Conservation (phyloP, 345 rosid genomes). For the Moricandia arvensis region DNA sequence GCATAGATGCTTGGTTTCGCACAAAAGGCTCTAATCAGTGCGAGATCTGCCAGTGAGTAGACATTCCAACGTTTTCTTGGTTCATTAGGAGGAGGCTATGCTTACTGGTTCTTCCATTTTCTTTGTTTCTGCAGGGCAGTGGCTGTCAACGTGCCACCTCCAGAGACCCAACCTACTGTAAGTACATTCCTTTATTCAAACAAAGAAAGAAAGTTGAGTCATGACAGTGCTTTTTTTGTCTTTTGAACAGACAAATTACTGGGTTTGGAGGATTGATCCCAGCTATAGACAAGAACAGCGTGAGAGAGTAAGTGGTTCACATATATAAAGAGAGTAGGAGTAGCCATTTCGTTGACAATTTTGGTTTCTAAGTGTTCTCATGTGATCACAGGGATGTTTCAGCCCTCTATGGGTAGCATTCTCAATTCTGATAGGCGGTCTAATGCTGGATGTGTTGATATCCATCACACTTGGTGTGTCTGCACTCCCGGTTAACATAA, state of each 20-base stretch:
- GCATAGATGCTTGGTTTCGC: constrained; percentile 86
- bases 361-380: neutral
- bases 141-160: constrained; percentile 70
- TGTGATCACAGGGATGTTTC: constrained; percentile 59
- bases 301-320: constrained; percentile 52
- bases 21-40: constrained; percentile 85
- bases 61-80: neutral
- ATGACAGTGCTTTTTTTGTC: neutral
- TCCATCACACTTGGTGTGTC: constrained; percentile 82
- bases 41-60: constrained; percentile 85
- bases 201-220: neutral
- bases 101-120: neutral
- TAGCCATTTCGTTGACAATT: neutral
- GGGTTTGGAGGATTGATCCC: constrained; percentile 85
- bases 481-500: constrained; percentile 84
- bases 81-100: constrained; percentile 13
- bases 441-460: constrained; percentile 81
- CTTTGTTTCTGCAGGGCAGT: constrained; percentile 52
- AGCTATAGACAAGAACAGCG: constrained; percentile 56
- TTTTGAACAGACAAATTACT: constrained; percentile 57
- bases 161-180: constrained; percentile 67
- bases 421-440: constrained; percentile 78
- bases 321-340: neutral
- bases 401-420: constrained; percentile 94
- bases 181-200: constrained; percentile 21